A percentile compares a stretch with the other conserved stretches of the same genome.
phyloP scores from a whole-genome alignment of 441 rosid genomes.

The Lepidium campestre region DNA sequence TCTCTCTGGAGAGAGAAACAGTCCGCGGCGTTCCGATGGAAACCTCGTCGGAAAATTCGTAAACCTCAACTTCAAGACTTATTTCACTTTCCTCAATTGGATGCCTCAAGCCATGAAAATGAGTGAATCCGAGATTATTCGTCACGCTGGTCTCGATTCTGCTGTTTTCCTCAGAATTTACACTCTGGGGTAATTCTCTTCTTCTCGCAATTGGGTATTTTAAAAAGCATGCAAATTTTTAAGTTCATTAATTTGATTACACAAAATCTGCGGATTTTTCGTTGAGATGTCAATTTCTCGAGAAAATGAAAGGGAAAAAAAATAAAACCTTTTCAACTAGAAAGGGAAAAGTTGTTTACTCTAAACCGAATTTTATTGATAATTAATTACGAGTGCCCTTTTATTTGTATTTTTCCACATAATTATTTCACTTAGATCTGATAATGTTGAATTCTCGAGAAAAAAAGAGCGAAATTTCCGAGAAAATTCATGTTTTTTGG shows the following conservation, averaged over 20 bases:
- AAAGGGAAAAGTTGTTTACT: not conserved
- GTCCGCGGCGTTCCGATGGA: conserved; percentile 55
- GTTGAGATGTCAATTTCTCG: conserved; percentile 20
- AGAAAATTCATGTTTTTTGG: not conserved
- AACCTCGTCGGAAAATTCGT: conserved; percentile 72
- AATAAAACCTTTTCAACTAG: not conserved
- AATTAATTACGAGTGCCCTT: not conserved
- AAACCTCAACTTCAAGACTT: conserved; percentile 67
- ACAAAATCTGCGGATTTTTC: not conserved
- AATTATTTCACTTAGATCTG: not conserved
- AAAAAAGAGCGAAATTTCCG: not conserved
- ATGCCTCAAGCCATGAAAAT: conserved; percentile 97
- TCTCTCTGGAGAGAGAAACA: conserved; percentile 51
- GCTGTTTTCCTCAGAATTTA: conserved; percentile 88
- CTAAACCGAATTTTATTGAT: not conserved
- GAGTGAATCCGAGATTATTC: conserved; percentile 69
- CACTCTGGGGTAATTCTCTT: conserved; percentile 63
- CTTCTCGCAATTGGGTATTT: not conserved
- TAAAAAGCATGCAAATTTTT: not conserved
- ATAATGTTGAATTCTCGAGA: conserved; percentile 4
- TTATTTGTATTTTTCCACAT: not conserved
- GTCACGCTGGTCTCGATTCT: conserved; percentile 94
- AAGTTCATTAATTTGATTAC: not conserved
- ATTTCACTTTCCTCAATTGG: conserved; percentile 89
- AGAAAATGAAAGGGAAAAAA: conserved; percentile 6